Conservation (phyloP, 2,329 filamentous ascomycete genomes). For the Neurospora sp. region DNA sequence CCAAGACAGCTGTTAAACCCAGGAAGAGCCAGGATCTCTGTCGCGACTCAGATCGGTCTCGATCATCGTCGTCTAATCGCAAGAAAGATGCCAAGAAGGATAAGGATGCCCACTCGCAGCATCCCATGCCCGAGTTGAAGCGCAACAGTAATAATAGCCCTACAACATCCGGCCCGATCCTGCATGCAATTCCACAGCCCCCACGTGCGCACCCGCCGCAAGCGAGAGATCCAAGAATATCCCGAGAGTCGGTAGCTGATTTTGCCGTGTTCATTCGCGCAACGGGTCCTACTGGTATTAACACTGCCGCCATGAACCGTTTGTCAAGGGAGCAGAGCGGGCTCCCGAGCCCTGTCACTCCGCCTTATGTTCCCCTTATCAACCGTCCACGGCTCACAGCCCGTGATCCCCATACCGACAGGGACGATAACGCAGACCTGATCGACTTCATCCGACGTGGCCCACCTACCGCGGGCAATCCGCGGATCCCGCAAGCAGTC, state of each 20-base stretch:
- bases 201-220: conserved; percentile 25
- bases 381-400: conserved; percentile 53
- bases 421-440: conserved; percentile 68
- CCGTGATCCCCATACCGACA: conserved; percentile 57
- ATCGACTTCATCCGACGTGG: conserved; percentile 94
- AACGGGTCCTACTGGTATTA: conserved; percentile 58
- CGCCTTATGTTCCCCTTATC: conserved; percentile 22
- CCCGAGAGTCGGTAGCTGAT: conserved; percentile 64
- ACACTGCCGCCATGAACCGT: conserved; percentile 20
- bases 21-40: conserved; percentile 39
- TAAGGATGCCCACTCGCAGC: conserved; percentile 4
- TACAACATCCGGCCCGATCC: conserved; percentile 20
- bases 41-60: conserved; percentile 31
- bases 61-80: conserved; percentile 37
- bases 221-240: conserved; percentile 65
- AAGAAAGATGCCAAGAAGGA: conserved; percentile 24
- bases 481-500: conserved; percentile 70
- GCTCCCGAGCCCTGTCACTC: conserved; percentile 26
- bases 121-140: conserved; percentile 23
- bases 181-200: conserved; percentile 22
- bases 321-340: conserved; percentile 11
- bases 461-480: conserved; percentile 53
- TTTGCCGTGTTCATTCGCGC: conserved; percentile 86
- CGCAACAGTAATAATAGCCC: conserved; percentile 6
- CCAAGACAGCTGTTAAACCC: conserved; percentile 30